Evolutionary conservation across 139 green algal genomes (phyloP).

Genomic region (Limnomonas spitsbergensis): DNA sequence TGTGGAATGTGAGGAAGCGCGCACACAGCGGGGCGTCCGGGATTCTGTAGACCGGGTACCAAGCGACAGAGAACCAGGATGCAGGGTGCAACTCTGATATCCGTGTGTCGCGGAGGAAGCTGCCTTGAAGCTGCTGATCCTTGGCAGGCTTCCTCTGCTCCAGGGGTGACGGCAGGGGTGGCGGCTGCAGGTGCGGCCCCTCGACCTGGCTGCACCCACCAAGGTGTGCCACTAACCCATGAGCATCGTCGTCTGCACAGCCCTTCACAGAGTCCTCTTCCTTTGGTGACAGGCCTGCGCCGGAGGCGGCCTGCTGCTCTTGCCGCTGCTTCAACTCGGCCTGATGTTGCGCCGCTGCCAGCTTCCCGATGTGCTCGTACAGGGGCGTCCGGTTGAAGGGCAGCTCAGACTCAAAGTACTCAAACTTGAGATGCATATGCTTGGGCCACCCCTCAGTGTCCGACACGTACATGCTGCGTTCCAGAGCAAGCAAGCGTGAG

Average conservation of each 20-base stretch:
- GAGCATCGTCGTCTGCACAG: too few species aligned
- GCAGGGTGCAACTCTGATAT: constrained; percentile 74
- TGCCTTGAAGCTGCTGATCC: not conserved
- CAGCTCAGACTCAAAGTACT: constrained; percentile 65
- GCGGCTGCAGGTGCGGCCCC: not conserved
- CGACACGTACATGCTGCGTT: constrained; percentile 46
- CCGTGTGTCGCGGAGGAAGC: constrained; percentile 41
- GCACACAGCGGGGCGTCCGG: constrained; percentile 77
- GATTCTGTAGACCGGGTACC: constrained; percentile 86
- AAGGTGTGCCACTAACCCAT: too few species aligned
- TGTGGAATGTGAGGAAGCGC: constrained; percentile 85
- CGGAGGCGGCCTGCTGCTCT: constrained; percentile 4
- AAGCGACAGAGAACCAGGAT: constrained; percentile 80
- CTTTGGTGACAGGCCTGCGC: not conserved
- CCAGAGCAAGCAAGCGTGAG: too few species aligned
- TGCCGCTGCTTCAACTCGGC: constrained; percentile 1
- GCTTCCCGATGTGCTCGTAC: constrained; percentile 50
- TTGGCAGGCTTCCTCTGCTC: constrained; percentile 2
- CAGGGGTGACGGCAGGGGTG: not conserved
- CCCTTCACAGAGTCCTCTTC: not conserved
- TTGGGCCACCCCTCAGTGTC: constrained; percentile 62
- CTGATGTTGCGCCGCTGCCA: constrained; percentile 26
- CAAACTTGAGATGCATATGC: constrained; percentile 57
- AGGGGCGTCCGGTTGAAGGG: constrained; percentile 61
- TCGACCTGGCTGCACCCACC: not conserved